Base-by-base conservation (phyloP, 2,329 filamentous ascomycete genomes). In the Tympanopsis confertula region DNA sequence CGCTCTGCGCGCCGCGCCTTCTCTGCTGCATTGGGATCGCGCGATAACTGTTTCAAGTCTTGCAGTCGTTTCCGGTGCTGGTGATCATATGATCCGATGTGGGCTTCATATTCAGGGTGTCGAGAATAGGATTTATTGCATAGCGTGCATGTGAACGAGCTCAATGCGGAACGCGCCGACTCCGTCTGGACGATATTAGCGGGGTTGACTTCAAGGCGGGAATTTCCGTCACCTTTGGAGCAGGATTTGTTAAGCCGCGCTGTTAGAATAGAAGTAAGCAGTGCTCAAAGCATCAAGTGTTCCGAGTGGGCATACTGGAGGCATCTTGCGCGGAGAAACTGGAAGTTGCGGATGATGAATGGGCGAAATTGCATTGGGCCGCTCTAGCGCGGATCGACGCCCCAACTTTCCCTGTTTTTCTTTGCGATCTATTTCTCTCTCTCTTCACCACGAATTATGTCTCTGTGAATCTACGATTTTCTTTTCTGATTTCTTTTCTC, bases 101-200 rank as follows among this genome's bases (percentile, higher is more conserved):
- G 30, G 7, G 30, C 30, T 33, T 33, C 30, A 33, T 33, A 33
- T 33, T 33, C 30, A 7, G 30, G 30, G 17, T 33, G 30, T 10
- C 30, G 30, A 10, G 30, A 33, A 18, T 33, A 33, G 15, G 30
- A 33, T 17, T 33, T 33, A 17, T 33, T 33, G 30, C 30, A 33
- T 12, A 33, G 30, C 7, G 30, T 17, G 15, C 30, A 33, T 13
- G 30, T 33, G 30, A 33, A 33, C 10, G 30, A 33, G 30, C 30
- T 33, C 30, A 33, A 33, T 7, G 30, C 30, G 17, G 30, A 33
- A 7, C 30, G 30, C 7, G 30, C 30, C 10, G 30, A 33, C 15
- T 33, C 30, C 10, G 30, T 33, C 30, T 33, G 22, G 7, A 7
- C 22, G 22, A 26, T 7, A 26, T 26, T n/a, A 10, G 22, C 7